Evolutionary conservation across 2,329 filamentous ascomycete species (phyloP).

Genomic region (Diaporthe citri): DNA sequence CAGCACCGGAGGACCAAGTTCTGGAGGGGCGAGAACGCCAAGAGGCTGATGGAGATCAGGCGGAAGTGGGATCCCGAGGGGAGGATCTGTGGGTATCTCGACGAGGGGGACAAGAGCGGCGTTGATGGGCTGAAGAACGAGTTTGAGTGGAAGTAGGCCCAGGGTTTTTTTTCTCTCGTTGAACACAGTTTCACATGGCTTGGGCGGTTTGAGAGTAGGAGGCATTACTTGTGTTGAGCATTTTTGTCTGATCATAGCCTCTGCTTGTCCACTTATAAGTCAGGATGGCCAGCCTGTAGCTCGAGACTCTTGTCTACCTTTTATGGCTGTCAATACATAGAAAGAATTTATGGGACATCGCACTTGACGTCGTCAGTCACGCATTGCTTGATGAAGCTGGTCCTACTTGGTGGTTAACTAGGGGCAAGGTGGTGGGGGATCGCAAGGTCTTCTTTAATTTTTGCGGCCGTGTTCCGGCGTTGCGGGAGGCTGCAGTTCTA

Average conservation of each 20-base stretch:
- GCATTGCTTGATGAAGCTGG: too few species aligned
- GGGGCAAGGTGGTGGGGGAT: too few species aligned
- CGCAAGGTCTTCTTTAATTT: too few species aligned
- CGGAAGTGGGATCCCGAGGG: slow-evolving; percentile 59
- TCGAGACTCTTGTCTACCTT: not conserved
- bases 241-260: not conserved
- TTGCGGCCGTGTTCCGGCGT: too few species aligned
- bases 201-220: not conserved
- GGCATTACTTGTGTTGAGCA: not conserved
- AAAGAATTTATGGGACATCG: not conserved
- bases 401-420: too few species aligned
- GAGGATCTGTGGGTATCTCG: slow-evolving; percentile 58
- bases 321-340: not conserved
- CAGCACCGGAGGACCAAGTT: slow-evolving; percentile 59
- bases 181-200: too few species aligned
- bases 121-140: slow-evolving; percentile 57
- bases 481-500: too few species aligned
- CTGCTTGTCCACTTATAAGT: not conserved
- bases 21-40: slow-evolving; percentile 59
- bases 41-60: slow-evolving; percentile 57
- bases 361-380: too few species aligned
- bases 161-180: not conserved
- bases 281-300: not conserved
- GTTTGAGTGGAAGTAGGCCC: slow-evolving; percentile 49
- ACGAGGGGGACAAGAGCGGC: slow-evolving; percentile 57